Percentiles rank a stretch among this genome's conserved stretches.
Evolutionary conservation across 2,329 filamentous ascomycete genomes (phyloP).

Genomic region (Cyphellophora attinorum): DNA sequence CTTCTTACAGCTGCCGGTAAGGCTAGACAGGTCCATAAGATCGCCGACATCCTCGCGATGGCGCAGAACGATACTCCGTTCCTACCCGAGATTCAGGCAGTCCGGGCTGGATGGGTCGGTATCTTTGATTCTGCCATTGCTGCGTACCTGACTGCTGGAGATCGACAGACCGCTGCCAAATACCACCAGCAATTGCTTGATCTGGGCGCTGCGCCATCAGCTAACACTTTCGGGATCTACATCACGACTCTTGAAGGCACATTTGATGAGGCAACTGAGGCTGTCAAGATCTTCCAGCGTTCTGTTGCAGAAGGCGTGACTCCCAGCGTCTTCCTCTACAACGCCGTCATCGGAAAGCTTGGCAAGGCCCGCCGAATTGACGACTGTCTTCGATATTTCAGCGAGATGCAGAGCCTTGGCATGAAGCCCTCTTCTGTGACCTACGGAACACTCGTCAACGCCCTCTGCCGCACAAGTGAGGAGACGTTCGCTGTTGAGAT

Average conservation of each 20-base stretch:
- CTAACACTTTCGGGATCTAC: constrained; percentile 96
- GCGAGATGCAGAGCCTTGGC: constrained; percentile 86
- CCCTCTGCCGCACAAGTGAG: constrained; percentile 90
- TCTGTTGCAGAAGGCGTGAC: constrained; percentile 90
- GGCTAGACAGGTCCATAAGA: constrained; percentile 69
- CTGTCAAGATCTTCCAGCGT: constrained; percentile 92
- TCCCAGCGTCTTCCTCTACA: constrained; percentile 94
- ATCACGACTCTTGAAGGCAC: constrained; percentile 99
- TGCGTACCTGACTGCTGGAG: constrained; percentile 73
- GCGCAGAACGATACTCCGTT: constrained; percentile 82
- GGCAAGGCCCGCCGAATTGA: constrained; percentile 97
- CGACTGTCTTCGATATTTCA: constrained; percentile 95
- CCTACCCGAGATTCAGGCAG: constrained; percentile 71
- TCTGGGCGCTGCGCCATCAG: constrained; percentile 84
- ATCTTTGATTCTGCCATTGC: constrained; percentile 96
- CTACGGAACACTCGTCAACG: constrained; percentile 96
- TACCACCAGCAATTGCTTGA: constrained; percentile 87
- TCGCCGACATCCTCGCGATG: constrained; percentile 80
- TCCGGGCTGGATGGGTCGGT: constrained; percentile 91
- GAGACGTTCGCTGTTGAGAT: constrained; percentile 96
- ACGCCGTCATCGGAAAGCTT: constrained; percentile 94
- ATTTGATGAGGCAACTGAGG: constrained; percentile 93
- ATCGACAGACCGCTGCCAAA: constrained; percentile 69
- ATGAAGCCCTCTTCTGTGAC: constrained; percentile 96
- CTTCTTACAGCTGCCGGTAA: constrained; percentile 84